Evolutionary conservation across 2,329 filamentous ascomycete species (phyloP).

Genomic region (Colletotrichum ledebouriae): DNA sequence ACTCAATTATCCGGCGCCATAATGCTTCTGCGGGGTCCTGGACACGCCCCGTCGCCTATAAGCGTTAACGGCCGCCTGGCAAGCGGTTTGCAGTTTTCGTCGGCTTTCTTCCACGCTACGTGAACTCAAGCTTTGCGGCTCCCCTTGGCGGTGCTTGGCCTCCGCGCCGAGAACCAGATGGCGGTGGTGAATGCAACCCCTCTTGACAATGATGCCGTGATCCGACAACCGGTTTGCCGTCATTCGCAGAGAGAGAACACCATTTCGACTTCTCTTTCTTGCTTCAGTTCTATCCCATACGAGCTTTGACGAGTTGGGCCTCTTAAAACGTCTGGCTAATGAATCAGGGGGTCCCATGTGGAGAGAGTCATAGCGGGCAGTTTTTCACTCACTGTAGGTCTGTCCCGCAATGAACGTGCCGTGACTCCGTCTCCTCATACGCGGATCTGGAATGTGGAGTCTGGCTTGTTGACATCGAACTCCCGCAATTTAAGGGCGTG

Average conservation of each 20-base stretch:
- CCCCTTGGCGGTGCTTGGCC: conserved; percentile 2
- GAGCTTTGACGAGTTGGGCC: not conserved
- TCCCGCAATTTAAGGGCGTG: no score
- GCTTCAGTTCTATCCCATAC: not conserved
- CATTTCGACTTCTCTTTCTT: not conserved
- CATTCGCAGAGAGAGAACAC: not conserved
- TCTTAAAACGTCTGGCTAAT: not conserved
- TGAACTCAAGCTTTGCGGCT: conserved; percentile 28
- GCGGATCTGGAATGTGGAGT: not conserved
- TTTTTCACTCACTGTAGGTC: not conserved
- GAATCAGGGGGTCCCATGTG: not conserved
- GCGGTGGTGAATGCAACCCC: no score
- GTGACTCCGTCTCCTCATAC: conserved; percentile 5
- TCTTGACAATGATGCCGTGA: not conserved
- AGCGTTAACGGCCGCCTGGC: conserved; percentile 11
- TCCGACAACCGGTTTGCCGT: no score
- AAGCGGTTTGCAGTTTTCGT: not conserved
- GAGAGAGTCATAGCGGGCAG: not conserved
- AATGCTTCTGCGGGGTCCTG: not conserved
- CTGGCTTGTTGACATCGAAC: not conserved
- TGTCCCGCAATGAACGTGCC: conserved; percentile 5
- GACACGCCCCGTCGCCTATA: conserved; percentile 6
- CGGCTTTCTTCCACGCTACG: not conserved
- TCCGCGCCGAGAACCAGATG: not conserved
- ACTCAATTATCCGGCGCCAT: not conserved